phyloP scores from a whole-genome alignment of 2,329 filamentous ascomycete genomes.

The Arthrobotrys sinensis region DNA sequence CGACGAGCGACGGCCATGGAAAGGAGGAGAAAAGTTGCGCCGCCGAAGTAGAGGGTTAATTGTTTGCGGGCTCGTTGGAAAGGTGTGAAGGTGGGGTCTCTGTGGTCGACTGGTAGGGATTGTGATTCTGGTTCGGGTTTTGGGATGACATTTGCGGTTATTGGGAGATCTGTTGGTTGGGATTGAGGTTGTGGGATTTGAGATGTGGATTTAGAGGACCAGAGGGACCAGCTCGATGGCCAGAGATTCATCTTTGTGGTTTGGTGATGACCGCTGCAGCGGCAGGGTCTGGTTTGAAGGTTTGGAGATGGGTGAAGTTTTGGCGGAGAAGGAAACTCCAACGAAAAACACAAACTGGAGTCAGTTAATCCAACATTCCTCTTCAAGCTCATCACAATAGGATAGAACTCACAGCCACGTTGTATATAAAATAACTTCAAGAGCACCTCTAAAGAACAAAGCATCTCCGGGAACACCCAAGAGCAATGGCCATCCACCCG shows the following conservation, averaged over 20 bases:
- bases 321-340: constrained; percentile 15
- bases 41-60: constrained; percentile 80
- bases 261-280: neutral
- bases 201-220: constrained; percentile 32
- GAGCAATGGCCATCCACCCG: constrained; percentile 38
- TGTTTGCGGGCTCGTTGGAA: constrained; percentile 74
- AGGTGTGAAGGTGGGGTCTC: constrained; percentile 56
- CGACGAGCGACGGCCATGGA: constrained; percentile 81
- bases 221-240: constrained; percentile 48
- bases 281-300: neutral
- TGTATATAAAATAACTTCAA: neutral
- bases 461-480: neutral
- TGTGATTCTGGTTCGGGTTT: constrained; percentile 23
- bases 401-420: neutral
- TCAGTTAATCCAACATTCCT: too few species aligned
- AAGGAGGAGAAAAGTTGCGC: constrained; percentile 81
- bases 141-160: neutral
- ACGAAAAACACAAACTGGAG: constrained; percentile 12
- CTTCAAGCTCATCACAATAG: neutral
- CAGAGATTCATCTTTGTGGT: constrained; percentile 45
- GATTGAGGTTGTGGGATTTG: constrained; percentile 10
- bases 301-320: neutral
- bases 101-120: constrained; percentile 21
- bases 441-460: neutral
- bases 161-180: neutral